Conservation (phyloP, 2,329 filamentous ascomycete genomes). For the Tolypocladium ovalisporum region DNA sequence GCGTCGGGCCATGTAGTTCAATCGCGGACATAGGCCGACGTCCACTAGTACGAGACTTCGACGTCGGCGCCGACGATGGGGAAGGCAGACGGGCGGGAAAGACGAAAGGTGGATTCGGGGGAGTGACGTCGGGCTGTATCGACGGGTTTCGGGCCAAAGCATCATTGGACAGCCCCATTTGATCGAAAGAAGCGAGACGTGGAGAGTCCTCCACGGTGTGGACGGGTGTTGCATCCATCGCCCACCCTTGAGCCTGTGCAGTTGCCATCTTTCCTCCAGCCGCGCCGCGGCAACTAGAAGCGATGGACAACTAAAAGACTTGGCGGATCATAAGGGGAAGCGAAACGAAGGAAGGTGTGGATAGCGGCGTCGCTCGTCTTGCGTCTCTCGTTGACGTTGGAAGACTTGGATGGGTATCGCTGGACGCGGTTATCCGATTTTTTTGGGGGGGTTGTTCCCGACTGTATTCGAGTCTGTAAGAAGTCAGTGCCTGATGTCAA, state of each 20-base stretch:
- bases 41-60: conserved; percentile 35
- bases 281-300: conserved; percentile 37
- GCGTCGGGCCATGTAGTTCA: conserved; percentile 27
- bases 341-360: not conserved
- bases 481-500: not conserved
- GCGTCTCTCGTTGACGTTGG: not conserved
- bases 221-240: conserved; percentile 12
- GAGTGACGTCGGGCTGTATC: conserved; percentile 20
- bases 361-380: not conserved
- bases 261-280: conserved; percentile 33
- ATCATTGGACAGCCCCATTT: not conserved
- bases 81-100: conserved; percentile 43
- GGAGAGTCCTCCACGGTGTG: conserved; percentile 13
- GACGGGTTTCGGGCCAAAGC: conserved; percentile 1
- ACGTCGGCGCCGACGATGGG: conserved; percentile 33
- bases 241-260: conserved; percentile 24
- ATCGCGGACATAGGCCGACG: conserved; percentile 43
- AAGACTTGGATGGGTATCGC: not conserved
- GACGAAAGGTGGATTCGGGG: conserved; percentile 54
- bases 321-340: conserved; percentile 27
- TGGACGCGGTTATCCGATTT: not conserved
- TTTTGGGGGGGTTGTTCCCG: not conserved
- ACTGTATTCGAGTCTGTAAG: not conserved
- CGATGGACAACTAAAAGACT: conserved; percentile 26
- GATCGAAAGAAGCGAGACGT: conserved; percentile 11